phyloP scores from a whole-genome alignment of 805 yeast species.

The Pichia heedii region DNA sequence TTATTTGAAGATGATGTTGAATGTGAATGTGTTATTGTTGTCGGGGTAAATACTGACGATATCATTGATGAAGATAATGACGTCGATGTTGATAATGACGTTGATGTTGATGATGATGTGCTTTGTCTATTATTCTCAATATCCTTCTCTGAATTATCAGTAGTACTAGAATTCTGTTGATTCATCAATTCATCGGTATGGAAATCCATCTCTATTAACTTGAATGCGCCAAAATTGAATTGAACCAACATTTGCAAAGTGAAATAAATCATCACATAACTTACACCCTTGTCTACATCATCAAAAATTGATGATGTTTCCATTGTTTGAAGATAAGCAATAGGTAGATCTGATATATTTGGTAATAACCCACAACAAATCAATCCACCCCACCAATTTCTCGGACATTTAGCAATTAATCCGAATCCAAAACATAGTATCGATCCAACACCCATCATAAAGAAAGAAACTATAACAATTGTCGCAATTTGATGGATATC shows the following conservation, averaged over 20 bases:
- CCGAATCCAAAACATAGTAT: slow-evolving; percentile 30
- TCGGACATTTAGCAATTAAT: slow-evolving; percentile 47
- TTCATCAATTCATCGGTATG: slow-evolving; percentile 18
- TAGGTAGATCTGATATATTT: slow-evolving; percentile 74
- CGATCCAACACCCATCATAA: slow-evolving; percentile 28
- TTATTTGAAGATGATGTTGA: not conserved
- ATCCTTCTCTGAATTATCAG: not conserved
- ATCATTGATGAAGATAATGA: too few relatives aligned
- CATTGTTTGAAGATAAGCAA: slow-evolving; percentile 71
- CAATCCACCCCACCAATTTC: slow-evolving; percentile 64
- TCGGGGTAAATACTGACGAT: too few relatives aligned
- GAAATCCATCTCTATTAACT: slow-evolving; percentile 67
- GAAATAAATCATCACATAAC: slow-evolving; percentile 73
- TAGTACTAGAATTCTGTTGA: not conserved
- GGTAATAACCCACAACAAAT: slow-evolving; percentile 67
- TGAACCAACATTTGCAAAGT: slow-evolving; percentile 58
- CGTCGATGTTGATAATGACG: not conserved
- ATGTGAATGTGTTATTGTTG: not conserved
- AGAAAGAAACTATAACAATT: slow-evolving; percentile 38
- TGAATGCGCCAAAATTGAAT: slow-evolving; percentile 70
- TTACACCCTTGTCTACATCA: slow-evolving; percentile 62
- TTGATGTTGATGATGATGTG: not conserved
- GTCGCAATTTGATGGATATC: slow-evolving; percentile 69
- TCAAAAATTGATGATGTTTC: slow-evolving; percentile 55
- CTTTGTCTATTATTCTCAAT: too few relatives aligned